Percentiles rank a stretch among this genome's conserved stretches.
These are phyloP conservation scores for Aspergillus unguis DNA, from an alignment of 2,329 filamentous ascomycete species.

Conservation along the genomic window DNA sequence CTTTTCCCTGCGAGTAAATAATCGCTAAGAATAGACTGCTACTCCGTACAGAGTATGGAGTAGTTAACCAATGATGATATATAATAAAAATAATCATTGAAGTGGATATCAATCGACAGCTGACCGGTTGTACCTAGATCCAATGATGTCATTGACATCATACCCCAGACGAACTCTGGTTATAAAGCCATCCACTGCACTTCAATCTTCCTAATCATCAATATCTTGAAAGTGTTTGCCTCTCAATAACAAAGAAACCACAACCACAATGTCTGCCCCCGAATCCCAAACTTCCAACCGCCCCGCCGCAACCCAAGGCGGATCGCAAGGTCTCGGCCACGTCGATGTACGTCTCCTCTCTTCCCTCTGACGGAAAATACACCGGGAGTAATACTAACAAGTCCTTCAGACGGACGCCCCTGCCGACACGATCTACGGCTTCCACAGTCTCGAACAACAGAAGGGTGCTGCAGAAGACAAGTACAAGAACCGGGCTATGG, in stretches of 20 bases:
- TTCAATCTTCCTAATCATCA: neutral
- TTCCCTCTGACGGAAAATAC: neutral
- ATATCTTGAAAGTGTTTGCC: neutral
- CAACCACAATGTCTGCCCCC: neutral
- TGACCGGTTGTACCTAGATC: too few relatives aligned
- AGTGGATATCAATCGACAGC: too few relatives aligned
- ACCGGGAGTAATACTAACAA: neutral
- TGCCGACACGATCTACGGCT: constrained; percentile 24
- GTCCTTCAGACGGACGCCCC: constrained; percentile 21
- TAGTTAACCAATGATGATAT: too few relatives aligned
- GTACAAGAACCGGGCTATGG: constrained; percentile 15
- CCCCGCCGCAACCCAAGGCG: neutral
- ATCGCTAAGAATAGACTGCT: too few relatives aligned
- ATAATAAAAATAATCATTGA: too few relatives aligned
- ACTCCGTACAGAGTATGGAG: too few relatives aligned
- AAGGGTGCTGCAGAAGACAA: constrained; percentile 25
- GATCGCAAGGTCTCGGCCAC: constrained; percentile 24
- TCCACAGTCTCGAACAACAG: constrained; percentile 28
- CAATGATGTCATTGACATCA: too few relatives aligned
- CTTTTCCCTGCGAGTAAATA: too few relatives aligned
- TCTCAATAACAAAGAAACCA: neutral
- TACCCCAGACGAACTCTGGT: too few relatives aligned
- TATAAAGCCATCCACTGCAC: neutral
- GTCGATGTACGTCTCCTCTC: constrained; percentile 18
- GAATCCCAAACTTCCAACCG: constrained; percentile 1